A percentile compares a stretch with the other conserved stretches of the same genome.
phyloP scores from a whole-genome alignment of 2,329 filamentous ascomycete genomes.

The Tolypocladium tundrense region DNA sequence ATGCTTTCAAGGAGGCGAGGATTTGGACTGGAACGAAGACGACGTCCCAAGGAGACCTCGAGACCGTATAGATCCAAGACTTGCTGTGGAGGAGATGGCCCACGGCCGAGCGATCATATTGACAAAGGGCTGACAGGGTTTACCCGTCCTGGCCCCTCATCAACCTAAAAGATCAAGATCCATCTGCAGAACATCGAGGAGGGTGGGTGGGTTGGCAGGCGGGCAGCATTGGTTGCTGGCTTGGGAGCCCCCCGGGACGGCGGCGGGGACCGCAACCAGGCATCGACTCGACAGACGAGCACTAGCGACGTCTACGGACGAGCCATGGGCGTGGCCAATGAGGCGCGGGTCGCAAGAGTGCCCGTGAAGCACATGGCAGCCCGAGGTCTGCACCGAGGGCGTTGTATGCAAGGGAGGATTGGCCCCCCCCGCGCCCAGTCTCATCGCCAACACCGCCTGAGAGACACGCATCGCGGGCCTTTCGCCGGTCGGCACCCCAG shows the following conservation, averaged over 20 bases:
- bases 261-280: slow-evolving; percentile 7
- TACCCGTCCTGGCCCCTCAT: slow-evolving; percentile 8
- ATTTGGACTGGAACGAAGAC: slow-evolving; percentile 27
- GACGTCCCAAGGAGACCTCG: slow-evolving; percentile 17
- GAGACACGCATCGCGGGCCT: slow-evolving; percentile 6
- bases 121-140: slow-evolving; percentile 22
- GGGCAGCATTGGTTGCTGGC: not conserved
- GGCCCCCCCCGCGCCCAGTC: slow-evolving; percentile 5
- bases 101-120: slow-evolving; percentile 18
- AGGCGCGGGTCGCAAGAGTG: slow-evolving; percentile 10
- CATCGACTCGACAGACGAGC: not conserved
- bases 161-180: slow-evolving; percentile 22
- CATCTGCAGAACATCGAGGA: slow-evolving; percentile 18
- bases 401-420: slow-evolving; percentile 24
- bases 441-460: slow-evolving; percentile 13
- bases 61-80: slow-evolving; percentile 29
- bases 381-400: slow-evolving; percentile 23
- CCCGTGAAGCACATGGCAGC: slow-evolving; percentile 24
- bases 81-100: slow-evolving; percentile 18
- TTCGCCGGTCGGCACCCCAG: slow-evolving; percentile 11
- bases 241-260: slow-evolving; percentile 5
- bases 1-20: slow-evolving; percentile 22
- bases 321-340: slow-evolving; percentile 16
- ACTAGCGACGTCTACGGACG: not conserved
- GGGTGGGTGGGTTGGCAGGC: not conserved